A percentile compares a stretch with the other conserved stretches of the same genome.
Conservation (phyloP, 768 basidiomycete species). For the Tylopilus sp. region DNA sequence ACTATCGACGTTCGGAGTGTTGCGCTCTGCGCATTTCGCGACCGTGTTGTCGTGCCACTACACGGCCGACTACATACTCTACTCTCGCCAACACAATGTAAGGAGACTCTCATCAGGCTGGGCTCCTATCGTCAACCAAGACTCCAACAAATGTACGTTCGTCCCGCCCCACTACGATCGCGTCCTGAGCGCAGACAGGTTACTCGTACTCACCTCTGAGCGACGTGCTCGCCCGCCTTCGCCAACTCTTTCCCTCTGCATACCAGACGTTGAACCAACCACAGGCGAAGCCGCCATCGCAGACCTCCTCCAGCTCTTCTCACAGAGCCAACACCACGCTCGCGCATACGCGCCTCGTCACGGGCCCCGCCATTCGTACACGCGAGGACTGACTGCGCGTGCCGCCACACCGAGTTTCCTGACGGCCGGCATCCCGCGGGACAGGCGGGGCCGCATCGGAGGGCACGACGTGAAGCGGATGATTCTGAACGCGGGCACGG, state of each 20-base stretch:
- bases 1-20: slow-evolving; percentile 79
- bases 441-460: slow-evolving; percentile 74
- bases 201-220: slow-evolving; percentile 73
- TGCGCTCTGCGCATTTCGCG: slow-evolving; percentile 77
- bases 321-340: slow-evolving; percentile 46
- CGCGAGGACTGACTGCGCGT: slow-evolving; percentile 27
- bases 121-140: slow-evolving; percentile 61
- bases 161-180: not conserved
- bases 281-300: slow-evolving; percentile 65
- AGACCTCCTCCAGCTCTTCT: slow-evolving; percentile 63
- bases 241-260: slow-evolving; percentile 55
- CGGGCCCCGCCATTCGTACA: slow-evolving; percentile 26
- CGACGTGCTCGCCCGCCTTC: slow-evolving; percentile 53
- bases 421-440: slow-evolving; percentile 69
- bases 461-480: slow-evolving; percentile 29
- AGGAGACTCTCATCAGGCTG: slow-evolving; percentile 55
- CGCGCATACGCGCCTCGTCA: slow-evolving; percentile 22
- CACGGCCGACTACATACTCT: slow-evolving; percentile 52
- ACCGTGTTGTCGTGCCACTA: slow-evolving; percentile 71
- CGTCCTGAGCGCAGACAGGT: slow-evolving; percentile 38
- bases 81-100: slow-evolving; percentile 49
- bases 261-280: slow-evolving; percentile 50
- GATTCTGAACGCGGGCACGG: slow-evolving; percentile 26
- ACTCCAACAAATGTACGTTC: slow-evolving; percentile 73
- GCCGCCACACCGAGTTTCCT: slow-evolving; percentile 59